Evolutionary conservation across 2,329 filamentous ascomycete species (phyloP), one percentile per base, ranked within the genome.

Genomic region (Fusarium metavorans): DNA sequence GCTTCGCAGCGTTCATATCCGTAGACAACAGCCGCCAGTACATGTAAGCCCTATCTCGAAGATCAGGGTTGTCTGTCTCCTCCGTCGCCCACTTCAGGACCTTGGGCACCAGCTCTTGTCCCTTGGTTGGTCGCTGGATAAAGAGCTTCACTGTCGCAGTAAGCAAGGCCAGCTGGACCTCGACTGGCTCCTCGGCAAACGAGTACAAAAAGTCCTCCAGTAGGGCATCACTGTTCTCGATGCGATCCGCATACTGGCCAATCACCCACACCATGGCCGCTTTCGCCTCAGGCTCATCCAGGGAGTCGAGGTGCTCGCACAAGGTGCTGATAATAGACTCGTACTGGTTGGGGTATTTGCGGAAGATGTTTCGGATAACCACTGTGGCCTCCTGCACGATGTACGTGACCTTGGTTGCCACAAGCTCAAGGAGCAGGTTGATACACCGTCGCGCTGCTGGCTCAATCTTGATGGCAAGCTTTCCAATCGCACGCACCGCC

Each of bases 191-290:
- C 78, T 99, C 97, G 32, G 94, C 90, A 85, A 98, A 99, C 0
- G 94, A 94, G 81, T 96, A 96, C 10, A 99, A 83, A 82, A 98
- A 99, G 82, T 99, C 97, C 78, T 99, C 96, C 10, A 99, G 89
- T 3, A 99, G 88, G 0, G 93, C 94, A 78, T 98, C 97, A 18
- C 94, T 97, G 82, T 99, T 98, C 82, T 99, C 97, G 77, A 99
- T 99, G 52, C 97, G 93, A 81, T 97, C 95, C 11, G 97, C 97
- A 79, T 99, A 99, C 82, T 99, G 95, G 3, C 97, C 97, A 81
- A 99, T 99, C 39, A 99, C 97, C 97, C 97, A 99, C 52, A 99
- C 97, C 92, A 99, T 98, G 68, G 97, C 97, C 2, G 97, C 95
- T 83, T 99, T 99, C 54, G 97, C 97, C 83, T 99, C 97, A 3